Evolutionary conservation across 129 eudicot genomes (phyloP).

Genomic region (Lactuca saligna): DNA sequence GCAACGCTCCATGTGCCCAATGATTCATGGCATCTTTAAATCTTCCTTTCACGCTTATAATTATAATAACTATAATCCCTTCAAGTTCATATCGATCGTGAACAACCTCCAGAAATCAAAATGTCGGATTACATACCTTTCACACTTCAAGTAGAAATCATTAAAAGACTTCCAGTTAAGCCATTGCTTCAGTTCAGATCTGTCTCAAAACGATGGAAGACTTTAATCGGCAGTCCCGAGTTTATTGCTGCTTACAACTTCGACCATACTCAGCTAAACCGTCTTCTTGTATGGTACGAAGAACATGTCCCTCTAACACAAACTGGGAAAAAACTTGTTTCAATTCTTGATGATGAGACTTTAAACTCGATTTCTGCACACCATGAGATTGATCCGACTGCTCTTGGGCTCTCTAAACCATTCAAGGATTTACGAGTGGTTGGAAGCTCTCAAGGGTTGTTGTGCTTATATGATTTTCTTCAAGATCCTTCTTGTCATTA

Average conservation of each 20-base stretch:
- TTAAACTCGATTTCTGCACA: neutral
- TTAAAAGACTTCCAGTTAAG: constrained; percentile 36
- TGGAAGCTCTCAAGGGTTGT: constrained; percentile 3
- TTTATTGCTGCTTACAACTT: constrained; percentile 27
- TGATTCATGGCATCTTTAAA: no score
- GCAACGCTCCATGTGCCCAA: no score
- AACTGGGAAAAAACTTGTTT: neutral
- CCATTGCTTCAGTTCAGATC: constrained; percentile 35
- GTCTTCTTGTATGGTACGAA: constrained; percentile 14
- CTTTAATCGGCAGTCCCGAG: constrained; percentile 33
- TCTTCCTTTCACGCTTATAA: no score
- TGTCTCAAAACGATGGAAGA: constrained; percentile 26
- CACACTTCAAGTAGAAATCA: constrained; percentile 39
- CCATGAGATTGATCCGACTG: neutral
- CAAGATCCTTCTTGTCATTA: no score
- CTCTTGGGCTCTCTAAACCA: neutral
- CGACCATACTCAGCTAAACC: neutral
- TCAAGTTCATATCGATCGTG: no score
- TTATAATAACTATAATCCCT: no score
- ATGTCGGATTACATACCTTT: constrained; percentile 39
- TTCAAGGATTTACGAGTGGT: neutral
- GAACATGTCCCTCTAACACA: neutral
- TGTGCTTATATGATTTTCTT: neutral
- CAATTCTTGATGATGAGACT: neutral
- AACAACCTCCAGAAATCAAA: constrained; percentile 1